Evolutionary conservation across 2,329 filamentous ascomycete species (phyloP).

Genomic region (Fusarium circinatum): DNA sequence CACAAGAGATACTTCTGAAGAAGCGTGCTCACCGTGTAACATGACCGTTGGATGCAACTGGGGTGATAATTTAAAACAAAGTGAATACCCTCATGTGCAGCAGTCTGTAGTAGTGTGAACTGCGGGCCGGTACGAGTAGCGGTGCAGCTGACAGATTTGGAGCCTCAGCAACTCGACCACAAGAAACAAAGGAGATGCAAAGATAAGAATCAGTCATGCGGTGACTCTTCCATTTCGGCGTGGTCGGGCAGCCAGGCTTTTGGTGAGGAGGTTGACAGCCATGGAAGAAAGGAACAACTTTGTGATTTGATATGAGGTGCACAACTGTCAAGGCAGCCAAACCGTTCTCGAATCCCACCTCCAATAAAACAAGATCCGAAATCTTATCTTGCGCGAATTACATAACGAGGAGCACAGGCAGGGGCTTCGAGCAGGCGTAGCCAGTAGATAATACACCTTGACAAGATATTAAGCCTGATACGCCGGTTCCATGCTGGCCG

Average conservation of each 20-base stretch:
- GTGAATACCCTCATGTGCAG: background rate
- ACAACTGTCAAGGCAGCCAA: background rate
- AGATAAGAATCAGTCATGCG: background rate
- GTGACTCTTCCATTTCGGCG: background rate
- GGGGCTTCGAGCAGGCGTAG: background rate
- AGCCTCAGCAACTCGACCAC: background rate
- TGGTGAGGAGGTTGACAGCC: background rate
- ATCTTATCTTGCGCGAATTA: background rate
- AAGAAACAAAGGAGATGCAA: background rate
- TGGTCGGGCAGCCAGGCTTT: background rate
- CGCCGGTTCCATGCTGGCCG: background rate
- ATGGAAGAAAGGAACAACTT: background rate
- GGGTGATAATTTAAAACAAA: background rate
- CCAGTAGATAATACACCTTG: conserved; percentile 17
- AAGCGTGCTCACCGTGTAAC: background rate
- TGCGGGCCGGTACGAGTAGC: background rate
- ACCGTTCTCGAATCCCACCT: background rate
- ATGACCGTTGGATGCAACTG: background rate
- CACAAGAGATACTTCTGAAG: background rate
- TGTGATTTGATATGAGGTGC: background rate
- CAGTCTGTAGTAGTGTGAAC: background rate
- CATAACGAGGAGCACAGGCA: background rate
- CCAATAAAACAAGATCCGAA: background rate
- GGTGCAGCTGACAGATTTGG: background rate
- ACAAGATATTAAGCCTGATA: conserved; percentile 11